Evolutionary conservation across 805 yeast species (phyloP).

Genomic region (Pichia manshurica): DNA sequence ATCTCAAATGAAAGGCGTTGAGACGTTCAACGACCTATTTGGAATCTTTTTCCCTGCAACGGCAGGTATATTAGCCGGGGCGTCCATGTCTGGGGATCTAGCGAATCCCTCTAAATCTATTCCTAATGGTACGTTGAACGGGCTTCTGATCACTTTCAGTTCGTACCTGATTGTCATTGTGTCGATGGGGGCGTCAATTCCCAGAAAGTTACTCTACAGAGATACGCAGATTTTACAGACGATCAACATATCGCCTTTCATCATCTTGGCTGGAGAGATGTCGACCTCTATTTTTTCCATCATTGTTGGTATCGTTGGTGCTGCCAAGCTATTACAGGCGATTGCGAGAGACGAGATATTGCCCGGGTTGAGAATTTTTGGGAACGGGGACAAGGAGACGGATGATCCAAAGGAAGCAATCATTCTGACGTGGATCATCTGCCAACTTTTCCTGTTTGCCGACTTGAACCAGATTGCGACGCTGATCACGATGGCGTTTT

Average conservation of each 20-base stretch:
- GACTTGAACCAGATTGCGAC: slow-evolving; percentile 93
- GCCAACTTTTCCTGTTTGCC: slow-evolving; percentile 81
- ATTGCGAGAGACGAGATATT: slow-evolving; percentile 82
- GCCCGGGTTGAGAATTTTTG: slow-evolving; percentile 68
- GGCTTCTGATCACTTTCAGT: slow-evolving; percentile 67
- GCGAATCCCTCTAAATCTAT: slow-evolving; percentile 80
- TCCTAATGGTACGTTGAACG: slow-evolving; percentile 90
- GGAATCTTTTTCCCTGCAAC: slow-evolving; percentile 98
- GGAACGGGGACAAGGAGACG: slow-evolving; percentile 36
- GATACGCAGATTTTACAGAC: slow-evolving; percentile 87
- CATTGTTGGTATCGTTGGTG: slow-evolving; percentile 93
- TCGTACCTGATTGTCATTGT: slow-evolving; percentile 77
- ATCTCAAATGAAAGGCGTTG: slow-evolving; percentile 53
- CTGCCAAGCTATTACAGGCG: slow-evolving; percentile 86
- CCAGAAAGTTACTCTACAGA: slow-evolving; percentile 66
- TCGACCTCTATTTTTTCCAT: slow-evolving; percentile 89
- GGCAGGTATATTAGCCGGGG: slow-evolving; percentile 98
- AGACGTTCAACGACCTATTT: slow-evolving; percentile 78
- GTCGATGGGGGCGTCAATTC: slow-evolving; percentile 72
- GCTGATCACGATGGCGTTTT: slow-evolving; percentile 92
- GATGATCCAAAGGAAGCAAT: slow-evolving; percentile 65
- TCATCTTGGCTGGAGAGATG: slow-evolving; percentile 83
- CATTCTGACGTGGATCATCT: slow-evolving; percentile 69
- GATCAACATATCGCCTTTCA: slow-evolving; percentile 57
- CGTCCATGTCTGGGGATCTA: slow-evolving; percentile 96